phyloP scores from a whole-genome alignment of 352 stramenopile genomes.

The Pelagophyceae sp. region DNA sequence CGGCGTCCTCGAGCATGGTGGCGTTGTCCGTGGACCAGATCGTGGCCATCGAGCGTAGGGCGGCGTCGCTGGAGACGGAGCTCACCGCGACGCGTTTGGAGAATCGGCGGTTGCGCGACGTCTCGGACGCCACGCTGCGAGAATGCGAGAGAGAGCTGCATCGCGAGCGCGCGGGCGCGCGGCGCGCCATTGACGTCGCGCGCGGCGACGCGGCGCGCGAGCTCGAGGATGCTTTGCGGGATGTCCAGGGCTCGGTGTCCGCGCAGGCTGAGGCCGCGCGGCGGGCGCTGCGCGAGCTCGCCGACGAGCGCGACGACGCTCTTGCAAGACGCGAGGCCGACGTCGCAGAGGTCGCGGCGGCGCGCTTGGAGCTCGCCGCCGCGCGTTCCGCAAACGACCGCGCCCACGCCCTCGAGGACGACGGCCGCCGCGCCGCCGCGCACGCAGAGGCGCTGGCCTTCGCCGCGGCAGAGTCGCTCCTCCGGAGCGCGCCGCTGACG shows the following conservation, averaged over 20 bases:
- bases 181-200: not conserved
- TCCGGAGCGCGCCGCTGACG: not conserved
- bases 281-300: not conserved
- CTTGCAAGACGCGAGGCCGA: not conserved
- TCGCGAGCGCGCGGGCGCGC: not conserved
- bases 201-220: not conserved
- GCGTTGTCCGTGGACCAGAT: not conserved
- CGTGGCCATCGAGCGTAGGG: not conserved
- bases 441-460: not conserved
- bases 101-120: not conserved
- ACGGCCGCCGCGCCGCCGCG: not conserved
- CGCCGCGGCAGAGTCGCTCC: not conserved
- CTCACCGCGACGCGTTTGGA: not conserved
- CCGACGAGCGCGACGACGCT: conserved; percentile 10
- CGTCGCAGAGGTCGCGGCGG: not conserved
- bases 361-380: not conserved
- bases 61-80: not conserved
- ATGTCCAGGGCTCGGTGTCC: not conserved
- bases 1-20: not conserved
- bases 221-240: not conserved
- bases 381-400: not conserved
- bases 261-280: conserved; percentile 9
- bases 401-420: not conserved
- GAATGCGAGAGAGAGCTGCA: not conserved
- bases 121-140: not conserved